Base-by-base conservation (phyloP, 148 eudicot genomes). In the Drosera capensis region DNA sequence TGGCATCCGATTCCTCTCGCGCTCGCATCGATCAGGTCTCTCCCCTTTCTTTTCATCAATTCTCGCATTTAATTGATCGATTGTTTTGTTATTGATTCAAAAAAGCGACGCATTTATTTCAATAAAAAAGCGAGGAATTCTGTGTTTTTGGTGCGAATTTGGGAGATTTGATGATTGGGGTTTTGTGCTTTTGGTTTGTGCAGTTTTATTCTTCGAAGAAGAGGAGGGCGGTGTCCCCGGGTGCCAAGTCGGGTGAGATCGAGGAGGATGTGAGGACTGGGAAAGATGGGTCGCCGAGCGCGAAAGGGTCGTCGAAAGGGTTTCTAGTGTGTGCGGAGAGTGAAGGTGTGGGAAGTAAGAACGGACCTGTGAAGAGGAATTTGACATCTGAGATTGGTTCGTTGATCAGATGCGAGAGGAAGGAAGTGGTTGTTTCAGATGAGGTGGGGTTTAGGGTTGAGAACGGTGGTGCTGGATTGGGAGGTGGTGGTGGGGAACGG, bases 181-280 rank as follows among this genome's bases (percentile, higher is more conserved):
- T 52, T 55, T 9, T 28, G 9, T 22, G 11, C 34, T 7, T 11
- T 20, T 54, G 24, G 42, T 40, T n/a, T 59, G 19, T 20, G 20
- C 72, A 90, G 95, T 90, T 84, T 48, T 90, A 56, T 53, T 42
- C 63, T 37, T 69, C 95, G 11, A 81, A 76, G 77, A 92, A 85
- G 59, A 80, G 63, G 75, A 73, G 75, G 56, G 69, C 54, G 37
- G 36, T 61, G 21, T 81, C 95, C 7, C 94, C 94, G 0, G 46
- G 56, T 46, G 41, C 42, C 11, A 72, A 57, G 57, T 39, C 68
- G 4, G 54, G 37, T 48, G 47, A 41, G 62, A 53, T 23, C 26
- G 74, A 71, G 49, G 57, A 54, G 47, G 69, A 67, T 43, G 56
- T 56, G 7, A 72, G 52, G 31, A 30, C 3, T 47, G 39, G 40